Base-by-base conservation (phyloP, 1,139 yeast genomes). In the Blastobotrys apis region DNA sequence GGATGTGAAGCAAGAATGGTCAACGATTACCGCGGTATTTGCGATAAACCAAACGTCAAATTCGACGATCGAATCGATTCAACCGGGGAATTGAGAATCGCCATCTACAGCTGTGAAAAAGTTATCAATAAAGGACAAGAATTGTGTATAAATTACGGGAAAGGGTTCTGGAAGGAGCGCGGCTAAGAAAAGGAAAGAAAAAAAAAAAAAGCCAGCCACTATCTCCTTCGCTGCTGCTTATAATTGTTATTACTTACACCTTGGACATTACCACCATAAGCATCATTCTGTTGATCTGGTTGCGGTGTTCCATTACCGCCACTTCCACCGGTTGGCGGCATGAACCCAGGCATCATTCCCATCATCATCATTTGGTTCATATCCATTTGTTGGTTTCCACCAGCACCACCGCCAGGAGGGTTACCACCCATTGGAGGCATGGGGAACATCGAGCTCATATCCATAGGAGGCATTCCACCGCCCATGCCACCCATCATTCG, bases 1-100 rank as follows among this genome's bases (percentile, higher is more conserved):
- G 63, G 63, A 6, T 52, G 54, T 31, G 63, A 59, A 34, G 62
- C 60, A 2, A 48, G 63, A 9, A 57, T 59, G 62, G 53, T 59
- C 27, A 59, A 59, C 36, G 63, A 59, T 40, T 59, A 59, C 32
- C 47, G 63, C n/a, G 62, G 62, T 4, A 52, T 59, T 13, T 48
- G 43, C 25, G 39, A 35, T 21, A 45, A 47, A 12, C 58, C 62
- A 9, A 59, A 58, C 34, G 62, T 56, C 20, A 39, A 44, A 37
- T 59, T 59, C 39, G 62, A 58, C 32, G 54, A 59, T 31, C 48
- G 54, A 12, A 23, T 23, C 6, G 42, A 45, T 8, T 42, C 35
- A 20, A 44, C 38, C 16, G 59, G 57, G 3, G 56, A 57, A 39
- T 45, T 51, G 4, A 48, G 58, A 9, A 51, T 57, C 6, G 60